phyloP scores from a whole-genome alignment of 768 basidiomycete genomes.

The Mycena chlorophos region DNA sequence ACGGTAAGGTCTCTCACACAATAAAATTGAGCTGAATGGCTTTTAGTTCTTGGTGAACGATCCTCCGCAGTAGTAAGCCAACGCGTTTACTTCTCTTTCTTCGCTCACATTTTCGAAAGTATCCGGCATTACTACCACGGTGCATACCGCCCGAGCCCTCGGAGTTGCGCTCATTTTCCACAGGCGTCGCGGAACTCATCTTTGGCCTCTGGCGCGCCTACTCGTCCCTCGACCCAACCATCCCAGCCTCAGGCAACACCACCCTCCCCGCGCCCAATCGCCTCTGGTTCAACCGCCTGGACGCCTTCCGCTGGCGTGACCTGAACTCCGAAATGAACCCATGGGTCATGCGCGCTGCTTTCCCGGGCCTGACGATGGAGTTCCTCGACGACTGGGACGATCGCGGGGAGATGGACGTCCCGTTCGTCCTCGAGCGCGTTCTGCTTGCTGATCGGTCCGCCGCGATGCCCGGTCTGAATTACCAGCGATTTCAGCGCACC shows the following conservation, averaged over 20 bases:
- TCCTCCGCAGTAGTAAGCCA: conserved; percentile 78
- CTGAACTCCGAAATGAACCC: conserved; percentile 92
- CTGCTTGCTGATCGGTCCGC: conserved; percentile 86
- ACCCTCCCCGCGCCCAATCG: conserved; percentile 72
- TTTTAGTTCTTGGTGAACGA: conserved; percentile 81
- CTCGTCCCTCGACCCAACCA: conserved; percentile 72
- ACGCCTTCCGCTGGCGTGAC: conserved; percentile 84
- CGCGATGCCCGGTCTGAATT: conserved; percentile 71
- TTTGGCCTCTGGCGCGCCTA: conserved; percentile 94
- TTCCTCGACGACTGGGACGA: conserved; percentile 84
- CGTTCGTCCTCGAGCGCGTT: conserved; percentile 85
- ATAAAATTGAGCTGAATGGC: not conserved
- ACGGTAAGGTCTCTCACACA: conserved; percentile 42
- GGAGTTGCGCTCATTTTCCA: too few species aligned
- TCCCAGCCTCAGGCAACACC: conserved; percentile 65
- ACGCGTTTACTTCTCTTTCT: not conserved
- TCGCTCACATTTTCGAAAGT: conserved; percentile 36
- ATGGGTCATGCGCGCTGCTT: conserved; percentile 75
- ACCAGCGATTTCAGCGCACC: conserved; percentile 68
- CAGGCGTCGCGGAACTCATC: conserved; percentile 73
- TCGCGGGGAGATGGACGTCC: conserved; percentile 63
- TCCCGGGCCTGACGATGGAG: conserved; percentile 80
- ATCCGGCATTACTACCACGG: conserved; percentile 95
- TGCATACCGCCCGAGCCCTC: too few species aligned
- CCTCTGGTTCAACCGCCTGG: conserved; percentile 72